Base-by-base conservation (phyloP, 2,329 filamentous ascomycete genomes). In the Pseudocercospora cruenta region DNA sequence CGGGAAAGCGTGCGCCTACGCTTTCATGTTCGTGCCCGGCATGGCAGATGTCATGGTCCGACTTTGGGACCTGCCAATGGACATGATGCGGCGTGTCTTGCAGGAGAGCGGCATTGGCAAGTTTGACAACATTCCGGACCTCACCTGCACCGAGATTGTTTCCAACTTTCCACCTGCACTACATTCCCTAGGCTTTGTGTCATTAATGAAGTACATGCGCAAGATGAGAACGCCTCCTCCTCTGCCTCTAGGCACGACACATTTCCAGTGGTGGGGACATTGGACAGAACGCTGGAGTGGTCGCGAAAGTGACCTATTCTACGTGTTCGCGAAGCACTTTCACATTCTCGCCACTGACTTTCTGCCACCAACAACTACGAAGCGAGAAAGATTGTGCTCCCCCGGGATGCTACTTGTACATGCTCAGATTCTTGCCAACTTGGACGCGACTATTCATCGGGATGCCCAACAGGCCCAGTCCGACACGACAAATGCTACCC, bases 11-110 rank as follows among this genome's bases (percentile, higher is more conserved):
- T 94, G 91, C 74, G 93, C 94, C 1, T 97, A 96, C 78, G 93
- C 92, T 31, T 97, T 96, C 79, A 95, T 94, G 80, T 97, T 96
- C 74, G 94, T 92, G 28, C 92, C 93, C 0, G 92, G 92, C 4
- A 87, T 96, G 62, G 91, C 92, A 7, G 93, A 96, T 74, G 87
- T 96, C 59, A 83, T 97, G 58, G 87, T 94, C 26, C 88, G 93
- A 16, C 82, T 97, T 4, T 97, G 94, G 93, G 88, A 87, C 43
- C 83, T 92, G 21, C 87, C 88, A 2, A 82, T 89, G 3, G 88
- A 89, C 64, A 81, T 88, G 49, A 84, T 96, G 74, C 87, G 91
- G 69, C 88, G 92, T 24, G 86, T 92, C 1, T 84, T 92, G 8
- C 86, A 89, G 58, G 90, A 91, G 73, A 88, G 91, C 69, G 86